A percentile compares a stretch with the other conserved stretches of the same genome.
Evolutionary conservation across 805 yeast species (phyloP).

Genomic region (Nakazawaea populi): DNA sequence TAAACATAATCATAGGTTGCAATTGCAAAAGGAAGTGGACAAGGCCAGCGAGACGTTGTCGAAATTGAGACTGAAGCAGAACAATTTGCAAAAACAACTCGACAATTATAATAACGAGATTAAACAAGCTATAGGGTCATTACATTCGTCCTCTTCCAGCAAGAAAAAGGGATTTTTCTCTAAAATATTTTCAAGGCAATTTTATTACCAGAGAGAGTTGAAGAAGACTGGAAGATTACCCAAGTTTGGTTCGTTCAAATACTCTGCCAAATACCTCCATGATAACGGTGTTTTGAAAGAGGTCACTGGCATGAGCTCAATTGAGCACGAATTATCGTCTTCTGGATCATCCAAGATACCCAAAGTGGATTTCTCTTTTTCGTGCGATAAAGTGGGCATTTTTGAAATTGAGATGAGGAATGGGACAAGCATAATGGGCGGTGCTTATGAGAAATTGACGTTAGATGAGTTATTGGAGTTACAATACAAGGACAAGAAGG

Average conservation of each 20-base stretch:
- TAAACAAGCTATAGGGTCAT: constrained; percentile 33
- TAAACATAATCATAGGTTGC: constrained; percentile 36
- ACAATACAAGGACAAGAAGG: constrained; percentile 63
- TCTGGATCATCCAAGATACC: constrained; percentile 44
- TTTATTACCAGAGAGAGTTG: constrained; percentile 67
- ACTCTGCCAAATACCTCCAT: constrained; percentile 65
- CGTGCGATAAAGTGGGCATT: constrained; percentile 67
- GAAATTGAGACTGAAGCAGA: constrained; percentile 39
- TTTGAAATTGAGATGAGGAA: constrained; percentile 72
- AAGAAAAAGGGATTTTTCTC: constrained; percentile 33
- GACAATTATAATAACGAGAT: constrained; percentile 41
- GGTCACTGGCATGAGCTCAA: constrained; percentile 41
- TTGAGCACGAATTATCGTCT: constrained; percentile 5
- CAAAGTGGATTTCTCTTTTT: constrained; percentile 67
- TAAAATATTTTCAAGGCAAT: constrained; percentile 64
- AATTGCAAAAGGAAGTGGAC: constrained; percentile 33
- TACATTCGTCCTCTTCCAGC: constrained; percentile 41
- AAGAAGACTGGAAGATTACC: constrained; percentile 63
- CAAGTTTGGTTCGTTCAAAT: constrained; percentile 71
- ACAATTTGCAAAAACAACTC: constrained; percentile 37
- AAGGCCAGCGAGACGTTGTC: constrained; percentile 35
- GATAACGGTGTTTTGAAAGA: constrained; percentile 67
- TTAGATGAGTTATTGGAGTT: constrained; percentile 66
- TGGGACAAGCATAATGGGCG: constrained; percentile 63
- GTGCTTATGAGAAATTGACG: constrained; percentile 49